Percentiles rank a stretch among this genome's conserved stretches.
Conservation (phyloP, 805 yeast species). For the Saturnispora serradocipensis region DNA sequence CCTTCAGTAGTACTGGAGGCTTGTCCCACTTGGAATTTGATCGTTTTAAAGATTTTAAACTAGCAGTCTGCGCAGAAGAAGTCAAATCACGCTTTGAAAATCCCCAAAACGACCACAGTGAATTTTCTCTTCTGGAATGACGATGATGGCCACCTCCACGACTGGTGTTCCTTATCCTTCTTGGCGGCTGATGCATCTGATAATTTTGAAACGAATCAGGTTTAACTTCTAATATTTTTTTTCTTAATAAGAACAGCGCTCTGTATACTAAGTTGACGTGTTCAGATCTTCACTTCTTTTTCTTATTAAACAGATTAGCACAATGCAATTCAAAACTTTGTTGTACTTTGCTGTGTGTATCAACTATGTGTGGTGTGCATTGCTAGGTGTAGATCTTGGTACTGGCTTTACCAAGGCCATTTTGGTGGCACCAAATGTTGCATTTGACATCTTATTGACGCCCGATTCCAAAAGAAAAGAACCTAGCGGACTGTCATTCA, state of each 20-base stretch:
- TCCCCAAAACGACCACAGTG: slow-evolving; percentile 1
- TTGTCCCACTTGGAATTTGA: slow-evolving; percentile 58
- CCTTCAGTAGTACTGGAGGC: slow-evolving; percentile 60
- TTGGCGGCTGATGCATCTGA: background rate
- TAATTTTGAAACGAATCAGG: background rate
- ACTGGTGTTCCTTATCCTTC: background rate
- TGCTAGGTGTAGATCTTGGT: slow-evolving; percentile 85
- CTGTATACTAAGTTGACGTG: background rate
- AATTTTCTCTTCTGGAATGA: background rate
- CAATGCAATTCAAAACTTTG: background rate
- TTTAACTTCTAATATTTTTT: background rate
- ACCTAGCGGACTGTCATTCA: slow-evolving; percentile 62
- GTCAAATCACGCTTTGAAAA: background rate
- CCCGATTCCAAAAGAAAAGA: slow-evolving; percentile 91
- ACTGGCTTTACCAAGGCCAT: slow-evolving; percentile 81
- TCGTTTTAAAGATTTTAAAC: slow-evolving; percentile 34
- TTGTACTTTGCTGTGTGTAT: background rate
- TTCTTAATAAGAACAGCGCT: background rate
- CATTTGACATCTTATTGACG: slow-evolving; percentile 80
- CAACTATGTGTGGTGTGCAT: slow-evolving; percentile 36
- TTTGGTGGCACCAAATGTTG: slow-evolving; percentile 82
- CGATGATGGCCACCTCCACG: slow-evolving; percentile 3
- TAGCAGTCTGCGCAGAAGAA: background rate
- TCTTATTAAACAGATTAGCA: background rate
- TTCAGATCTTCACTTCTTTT: background rate